These are phyloP conservation scores for Xylaria sp. DNA, from an alignment of 2,329 filamentous ascomycete species.

Conservation along the genomic window DNA sequence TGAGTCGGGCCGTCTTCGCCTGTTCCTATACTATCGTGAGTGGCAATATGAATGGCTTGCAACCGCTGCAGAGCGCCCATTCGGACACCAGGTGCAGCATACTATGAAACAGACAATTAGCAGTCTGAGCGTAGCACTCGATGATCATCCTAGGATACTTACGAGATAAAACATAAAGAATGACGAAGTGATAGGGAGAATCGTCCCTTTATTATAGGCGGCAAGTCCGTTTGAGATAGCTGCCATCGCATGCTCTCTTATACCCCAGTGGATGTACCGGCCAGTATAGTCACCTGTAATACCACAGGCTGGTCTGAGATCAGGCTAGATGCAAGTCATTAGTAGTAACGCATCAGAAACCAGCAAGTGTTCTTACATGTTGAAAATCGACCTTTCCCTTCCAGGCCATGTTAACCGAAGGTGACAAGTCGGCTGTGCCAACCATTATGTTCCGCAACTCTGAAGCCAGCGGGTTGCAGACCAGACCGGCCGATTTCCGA, in stretches of 20 bases:
- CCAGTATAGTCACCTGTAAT: conserved; percentile 56
- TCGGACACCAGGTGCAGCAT: conserved; percentile 66
- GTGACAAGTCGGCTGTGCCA: conserved; percentile 59
- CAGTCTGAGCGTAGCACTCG: no score
- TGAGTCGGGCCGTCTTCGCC: conserved; percentile 72
- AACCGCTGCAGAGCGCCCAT: conserved; percentile 69
- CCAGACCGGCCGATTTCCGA: conserved; percentile 58
- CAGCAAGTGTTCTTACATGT: conserved; percentile 41
- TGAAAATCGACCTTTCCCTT: conserved; percentile 63
- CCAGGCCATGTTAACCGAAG: conserved; percentile 63
- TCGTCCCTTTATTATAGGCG: conserved; percentile 64
- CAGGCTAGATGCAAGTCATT: conserved; percentile 4
- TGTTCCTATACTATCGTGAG: conserved; percentile 69
- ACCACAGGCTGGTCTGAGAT: conserved; percentile 9
- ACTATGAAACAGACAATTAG: conserved; percentile 38
- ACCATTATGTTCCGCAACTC: conserved; percentile 55
- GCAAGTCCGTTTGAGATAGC: conserved; percentile 68
- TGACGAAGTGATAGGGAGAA: conserved; percentile 67
- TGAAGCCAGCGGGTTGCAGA: conserved; percentile 61
- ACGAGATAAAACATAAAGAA: conserved; percentile 72
- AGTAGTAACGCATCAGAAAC: not conserved
- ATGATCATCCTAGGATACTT: not conserved
- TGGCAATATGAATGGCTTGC: conserved; percentile 68
- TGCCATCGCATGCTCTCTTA: conserved; percentile 68
- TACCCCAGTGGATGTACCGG: conserved; percentile 36